These are phyloP conservation scores for Aspergillus transmontanensis DNA, from an alignment of 2,329 filamentous ascomycete genomes.

Conservation along the genomic window DNA sequence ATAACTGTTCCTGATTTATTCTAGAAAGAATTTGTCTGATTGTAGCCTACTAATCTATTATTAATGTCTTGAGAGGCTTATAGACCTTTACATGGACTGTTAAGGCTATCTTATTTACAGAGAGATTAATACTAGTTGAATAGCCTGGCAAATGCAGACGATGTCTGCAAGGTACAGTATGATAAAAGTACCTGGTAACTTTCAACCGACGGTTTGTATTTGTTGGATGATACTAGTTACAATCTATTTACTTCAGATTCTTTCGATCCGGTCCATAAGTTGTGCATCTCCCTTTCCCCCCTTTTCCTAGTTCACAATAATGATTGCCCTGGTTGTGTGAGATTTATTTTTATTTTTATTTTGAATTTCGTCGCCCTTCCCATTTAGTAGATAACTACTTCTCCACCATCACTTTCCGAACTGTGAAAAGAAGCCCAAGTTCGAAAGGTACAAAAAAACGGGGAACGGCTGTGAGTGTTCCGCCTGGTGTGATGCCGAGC, in stretches of 20 bases:
- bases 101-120: too few relatives aligned
- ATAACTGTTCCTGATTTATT: too few relatives aligned
- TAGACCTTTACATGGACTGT: too few relatives aligned
- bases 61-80: too few relatives aligned
- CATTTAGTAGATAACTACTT: not conserved
- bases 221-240: too few relatives aligned
- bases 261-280: too few relatives aligned
- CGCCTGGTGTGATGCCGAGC: constrained; percentile 36
- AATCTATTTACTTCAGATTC: too few relatives aligned
- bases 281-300: not conserved
- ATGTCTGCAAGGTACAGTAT: not conserved
- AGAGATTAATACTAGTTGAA: not conserved
- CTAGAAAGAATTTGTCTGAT: too few relatives aligned
- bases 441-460: constrained; percentile 15
- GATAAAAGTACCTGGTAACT: not conserved
- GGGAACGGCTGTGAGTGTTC: constrained; percentile 31
- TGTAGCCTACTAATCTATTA: too few relatives aligned
- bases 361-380: not conserved
- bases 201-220: not conserved
- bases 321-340: not conserved
- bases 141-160: not conserved
- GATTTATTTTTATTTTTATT: not conserved
- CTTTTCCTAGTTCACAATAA: not conserved
- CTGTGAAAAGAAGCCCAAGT: not conserved
- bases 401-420: not conserved